Conservation (phyloP, 768 basidiomycete species). For the Pulveroboletus ravenelii region DNA sequence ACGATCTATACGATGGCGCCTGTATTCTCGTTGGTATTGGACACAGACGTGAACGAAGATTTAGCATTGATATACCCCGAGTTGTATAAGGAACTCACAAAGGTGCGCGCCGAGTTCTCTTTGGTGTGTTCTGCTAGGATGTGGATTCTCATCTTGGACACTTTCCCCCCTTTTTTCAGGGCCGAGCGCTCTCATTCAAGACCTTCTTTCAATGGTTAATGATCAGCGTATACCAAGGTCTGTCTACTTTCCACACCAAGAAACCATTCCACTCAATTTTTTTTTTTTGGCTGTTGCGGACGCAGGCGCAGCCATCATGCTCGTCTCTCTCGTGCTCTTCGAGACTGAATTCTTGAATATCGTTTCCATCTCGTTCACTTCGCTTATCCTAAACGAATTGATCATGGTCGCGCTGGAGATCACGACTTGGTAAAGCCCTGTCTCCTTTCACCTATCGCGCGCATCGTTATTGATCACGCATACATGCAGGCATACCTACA, state of each 20-base stretch:
- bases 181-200: slow-evolving; percentile 91
- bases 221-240: slow-evolving; percentile 97
- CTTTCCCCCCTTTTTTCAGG: slow-evolving; percentile 43
- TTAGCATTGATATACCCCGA: slow-evolving; percentile 94
- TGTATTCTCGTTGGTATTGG: slow-evolving; percentile 94
- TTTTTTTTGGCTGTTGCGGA: not conserved
- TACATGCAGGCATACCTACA: slow-evolving; percentile 78
- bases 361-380: slow-evolving; percentile 96
- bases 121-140: not conserved
- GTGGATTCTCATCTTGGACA: not conserved
- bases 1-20: slow-evolving; percentile 98
- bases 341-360: slow-evolving; percentile 98
- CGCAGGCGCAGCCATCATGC: slow-evolving; percentile 95
- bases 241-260: not conserved
- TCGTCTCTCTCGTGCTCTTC: slow-evolving; percentile 92
- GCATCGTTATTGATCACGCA: not conserved
- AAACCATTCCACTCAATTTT: not conserved
- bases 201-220: slow-evolving; percentile 98
- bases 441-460: not conserved
- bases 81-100: slow-evolving; percentile 94
- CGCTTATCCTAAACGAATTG: slow-evolving; percentile 91
- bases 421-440: slow-evolving; percentile 75
- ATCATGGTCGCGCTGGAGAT: slow-evolving; percentile 99
- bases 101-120: slow-evolving; percentile 44
- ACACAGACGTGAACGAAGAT: slow-evolving; percentile 94